Base-by-base conservation (phyloP, 2,329 filamentous ascomycete species). In the Septoria petroselini region DNA sequence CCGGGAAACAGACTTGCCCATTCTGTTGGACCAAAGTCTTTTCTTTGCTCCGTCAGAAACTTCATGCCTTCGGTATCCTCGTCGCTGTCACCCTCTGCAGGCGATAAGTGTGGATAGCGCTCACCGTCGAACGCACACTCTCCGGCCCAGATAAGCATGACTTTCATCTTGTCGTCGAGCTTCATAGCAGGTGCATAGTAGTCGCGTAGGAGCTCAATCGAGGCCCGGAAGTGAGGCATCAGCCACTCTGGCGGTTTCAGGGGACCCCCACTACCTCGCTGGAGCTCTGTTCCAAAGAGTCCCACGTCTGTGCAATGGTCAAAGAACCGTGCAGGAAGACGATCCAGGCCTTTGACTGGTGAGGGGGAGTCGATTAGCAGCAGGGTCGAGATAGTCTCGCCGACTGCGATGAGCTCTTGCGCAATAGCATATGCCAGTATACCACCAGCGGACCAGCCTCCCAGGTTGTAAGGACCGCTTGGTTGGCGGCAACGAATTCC, bases 381-480 rank as follows among this genome's bases (percentile, higher is more conserved):
- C 8, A 68, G 53, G 2, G 43, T 46, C 3, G 54, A 58, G 2
- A 67, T 59, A 29, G 51, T 52, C 29, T 66, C 60, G 14, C 60
- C 60, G 5, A 49, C 54, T 0, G 37, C 44, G 3, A 55, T 38
- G 1, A 68, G 57, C 19, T 54, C 40, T 41, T 59, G 55, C 3
- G 64, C 62, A 7, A 54, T 58, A 8, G 59, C 59, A 42, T 58
- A 88, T 29, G 84, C 84, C 49, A 83, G 81, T 25, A 88, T 81
- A 30, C 85, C 85, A 25, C 85, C 86, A 1, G 83, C 84, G n/a
- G 81, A 86, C 85, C 85, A 89, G n/a, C 86, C 86, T 11, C 80
- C 78, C 1, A 88, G 68, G 48, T 76, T 76, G 68, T 86, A 87
- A 0, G 84, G 83, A 0, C 73, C 72, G 11, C 63, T 61, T 8